Base-by-base conservation (phyloP, 1,284 basidiomycete genomes). In the Cryptococcus amylolentus region DNA sequence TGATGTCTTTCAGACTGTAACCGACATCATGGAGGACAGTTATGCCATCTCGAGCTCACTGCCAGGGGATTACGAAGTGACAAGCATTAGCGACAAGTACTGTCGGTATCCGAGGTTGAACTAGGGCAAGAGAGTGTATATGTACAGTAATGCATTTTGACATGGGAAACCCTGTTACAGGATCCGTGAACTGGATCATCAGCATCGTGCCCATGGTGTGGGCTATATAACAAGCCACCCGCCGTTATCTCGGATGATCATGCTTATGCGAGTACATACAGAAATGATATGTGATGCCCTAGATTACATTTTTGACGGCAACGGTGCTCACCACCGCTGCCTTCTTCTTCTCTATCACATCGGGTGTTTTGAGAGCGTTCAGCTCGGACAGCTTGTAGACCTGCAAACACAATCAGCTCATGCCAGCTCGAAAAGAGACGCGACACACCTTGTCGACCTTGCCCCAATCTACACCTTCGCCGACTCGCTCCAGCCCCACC, bases 21-120 rank as follows among this genome's bases (percentile, higher is more conserved):
- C 90, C 13, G 88, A 89, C 7, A 84, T 96, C 5, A 82, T 82
- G 62, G 83, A 84, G 8, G 80, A 85, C 18, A 85, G 86, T 68
- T 96, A 95, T 73, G 89, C 89, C 4, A 88, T 98, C 62, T 91
- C 86, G 71, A 91, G 91, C 8, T 87, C 89, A 4, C 77, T 89
- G 50, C 91, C 95, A 81, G 92, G 92, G 85, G 73, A 58, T 81
- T 78, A 62, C 28, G 54, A 55, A 13, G 88, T 98, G n/a, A 91
- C 89, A 5, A 91, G 87, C 55, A 86, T 95, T 54, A 84, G 87
- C 20, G 91, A 95, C 75, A 82, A 82, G 45, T 89, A 84, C 71
- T 95, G 92, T 77, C 82, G 87, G 59, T 91, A 89, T 76, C 89
- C 89, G 27, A 83, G 82, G n/a, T 57, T 74, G 41, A 35, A 35